These are phyloP conservation scores for Aureobasidium vineae DNA, from an alignment of 2,329 filamentous ascomycete species.

Conservation along the genomic window DNA sequence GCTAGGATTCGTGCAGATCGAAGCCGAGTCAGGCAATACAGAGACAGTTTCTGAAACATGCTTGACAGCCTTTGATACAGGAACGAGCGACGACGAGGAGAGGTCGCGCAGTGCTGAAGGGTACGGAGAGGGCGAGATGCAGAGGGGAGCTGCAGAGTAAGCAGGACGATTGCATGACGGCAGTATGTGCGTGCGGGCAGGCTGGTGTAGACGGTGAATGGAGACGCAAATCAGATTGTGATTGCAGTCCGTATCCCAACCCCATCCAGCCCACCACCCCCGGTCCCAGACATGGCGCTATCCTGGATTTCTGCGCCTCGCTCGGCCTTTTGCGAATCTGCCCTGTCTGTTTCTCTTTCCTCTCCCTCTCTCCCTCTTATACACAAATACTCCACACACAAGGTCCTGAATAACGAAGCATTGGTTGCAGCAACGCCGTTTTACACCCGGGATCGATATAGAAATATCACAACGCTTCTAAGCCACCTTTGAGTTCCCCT, in stretches of 20 bases:
- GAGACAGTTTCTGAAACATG: constrained; percentile 10
- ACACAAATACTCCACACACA: neutral
- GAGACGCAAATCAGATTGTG: constrained; percentile 1
- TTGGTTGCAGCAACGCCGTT: constrained; percentile 10
- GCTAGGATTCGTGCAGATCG: constrained; percentile 1
- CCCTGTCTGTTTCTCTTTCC: constrained; percentile 2
- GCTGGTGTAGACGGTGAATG: neutral
- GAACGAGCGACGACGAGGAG: neutral
- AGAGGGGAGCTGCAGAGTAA: neutral
- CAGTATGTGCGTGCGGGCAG: neutral
- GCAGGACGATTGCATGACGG: neutral
- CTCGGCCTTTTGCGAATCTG: neutral
- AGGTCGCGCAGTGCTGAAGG: neutral
- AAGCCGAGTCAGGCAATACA: neutral
- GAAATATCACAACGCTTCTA: constrained; percentile 14
- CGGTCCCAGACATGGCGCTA: constrained; percentile 16
- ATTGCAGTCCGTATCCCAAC: constrained; percentile 13
- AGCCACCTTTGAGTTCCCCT: constrained; percentile 15
- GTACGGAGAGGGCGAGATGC: neutral
- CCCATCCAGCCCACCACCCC: constrained; percentile 14
- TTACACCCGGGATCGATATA: constrained; percentile 7
- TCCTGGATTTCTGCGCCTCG: constrained; percentile 20
- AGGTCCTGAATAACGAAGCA: neutral
- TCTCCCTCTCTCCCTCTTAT: neutral
- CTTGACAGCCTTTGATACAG: neutral